Evolutionary conservation across 1,284 basidiomycete species (phyloP).

Genomic region (Malassezia yamatoensis): DNA sequence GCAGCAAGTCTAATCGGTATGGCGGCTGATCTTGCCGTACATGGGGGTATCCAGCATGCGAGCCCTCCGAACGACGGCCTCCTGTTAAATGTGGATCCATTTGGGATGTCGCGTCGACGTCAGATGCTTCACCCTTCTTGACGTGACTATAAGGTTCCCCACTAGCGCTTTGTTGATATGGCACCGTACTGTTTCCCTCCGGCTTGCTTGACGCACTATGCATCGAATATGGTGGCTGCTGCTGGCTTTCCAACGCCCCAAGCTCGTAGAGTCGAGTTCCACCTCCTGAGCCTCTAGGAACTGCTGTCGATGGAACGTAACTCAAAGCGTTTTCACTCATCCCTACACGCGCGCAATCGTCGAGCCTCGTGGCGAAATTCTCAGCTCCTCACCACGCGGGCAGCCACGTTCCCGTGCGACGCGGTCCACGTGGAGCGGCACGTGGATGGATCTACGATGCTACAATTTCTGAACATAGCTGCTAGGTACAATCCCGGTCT

Average conservation of each 20-base stretch:
- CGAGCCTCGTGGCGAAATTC: constrained; percentile 19
- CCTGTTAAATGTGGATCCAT: constrained; percentile 16
- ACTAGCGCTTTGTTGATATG: constrained; percentile 5
- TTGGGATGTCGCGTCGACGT: constrained; percentile 1
- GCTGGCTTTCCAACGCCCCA: constrained; percentile 4
- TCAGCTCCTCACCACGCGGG: constrained; percentile 16
- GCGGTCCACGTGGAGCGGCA: constrained; percentile 8
- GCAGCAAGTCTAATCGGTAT: constrained; percentile 16
- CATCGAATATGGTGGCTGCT: constrained; percentile 7
- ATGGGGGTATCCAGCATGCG: constrained; percentile 10
- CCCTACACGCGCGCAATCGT: constrained; percentile 5
- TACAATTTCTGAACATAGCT: constrained; percentile 22
- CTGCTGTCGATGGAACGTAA: constrained; percentile 8
- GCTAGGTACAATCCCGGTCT: constrained; percentile 29
- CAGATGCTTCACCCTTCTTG: constrained; percentile 3
- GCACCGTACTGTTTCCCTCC: constrained; percentile 3
- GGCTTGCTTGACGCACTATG: constrained; percentile 7
- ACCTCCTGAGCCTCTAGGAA: constrained; percentile 2
- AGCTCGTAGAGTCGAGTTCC: constrained; percentile 1
- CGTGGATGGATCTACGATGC: neutral
- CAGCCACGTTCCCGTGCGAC: constrained; percentile 8
- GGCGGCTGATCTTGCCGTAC: constrained; percentile 17
- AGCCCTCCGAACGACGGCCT: constrained; percentile 8
- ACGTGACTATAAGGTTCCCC: constrained; percentile 3
- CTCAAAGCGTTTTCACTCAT: constrained; percentile 14